Base-by-base conservation (phyloP, 352 stramenopile genomes). In the Stramenopiles sp. region DNA sequence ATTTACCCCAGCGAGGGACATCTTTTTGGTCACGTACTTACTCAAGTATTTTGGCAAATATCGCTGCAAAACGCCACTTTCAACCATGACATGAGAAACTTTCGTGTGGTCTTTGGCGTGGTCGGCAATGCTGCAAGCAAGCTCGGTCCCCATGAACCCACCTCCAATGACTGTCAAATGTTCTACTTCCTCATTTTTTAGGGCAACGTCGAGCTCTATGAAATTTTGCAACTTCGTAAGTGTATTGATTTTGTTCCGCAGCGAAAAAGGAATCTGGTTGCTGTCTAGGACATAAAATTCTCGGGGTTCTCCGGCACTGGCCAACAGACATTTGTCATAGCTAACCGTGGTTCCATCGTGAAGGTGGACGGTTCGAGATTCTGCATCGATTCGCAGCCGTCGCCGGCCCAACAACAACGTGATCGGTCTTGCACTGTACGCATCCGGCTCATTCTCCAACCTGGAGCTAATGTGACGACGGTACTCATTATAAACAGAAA, bases 401-500 rank as follows among this genome's bases (percentile, higher is more conserved):
- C 81, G 81, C 43, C 88, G 89, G 68, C 86, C 83, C 49, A 92
- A 80, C 4, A 80, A 71, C 37, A 93, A 74, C 74, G 86, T 92
- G 3, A 92, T 81, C 25, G 85, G 84, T 1, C 31, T 69, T 6
- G 68, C 32, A 25, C 32, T 63, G 32, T 31, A 34, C 1, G 68
- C 37, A 31, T 73, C 34, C 2, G 80, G 80, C 25, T 92, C 87
- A 43, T 86, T 83, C 73, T 93, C 88, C 30, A 94, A 85, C 2
- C 81, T 81, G 31, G 85, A 84, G 18, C 83, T 88, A 25, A 94
- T 82, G 75, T 93, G 89, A 31, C 88, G 84, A 2, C 88, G 83
- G 87, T 88, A 94, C 77, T 94, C 88, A 78, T 94, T 94, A 83
- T 92, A 94, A 32, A 85, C 88, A 74, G 88, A 80, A 33, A 91